Base-by-base conservation (phyloP, 2,329 filamentous ascomycete species). In the Cytospora piceae region DNA sequence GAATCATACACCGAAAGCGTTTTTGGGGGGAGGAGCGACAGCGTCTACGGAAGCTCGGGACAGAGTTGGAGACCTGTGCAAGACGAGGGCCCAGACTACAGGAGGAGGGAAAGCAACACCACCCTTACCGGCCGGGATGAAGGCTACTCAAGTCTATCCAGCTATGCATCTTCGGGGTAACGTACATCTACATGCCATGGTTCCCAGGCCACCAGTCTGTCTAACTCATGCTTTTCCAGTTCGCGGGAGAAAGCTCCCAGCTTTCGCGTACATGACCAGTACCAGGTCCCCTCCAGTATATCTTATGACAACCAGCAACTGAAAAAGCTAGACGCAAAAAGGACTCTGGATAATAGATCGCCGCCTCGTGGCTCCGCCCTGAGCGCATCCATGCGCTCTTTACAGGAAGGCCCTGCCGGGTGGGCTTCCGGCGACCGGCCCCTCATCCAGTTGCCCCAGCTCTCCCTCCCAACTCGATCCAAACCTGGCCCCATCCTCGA, bases 291-390 rank as follows among this genome's bases (percentile, higher is more conserved):
- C 57, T 78, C 80, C 4, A 77, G 78, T 60, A 78, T 59, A 15
- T 64, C 81, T 17, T 81, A 86, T 61, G 81, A 83, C 66, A 81
- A 78, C 66, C 79, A 76, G 60, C 79, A 86, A 72, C 81, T 85
- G 66, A 84, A 83, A 73, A 87, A 84, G 74, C 77, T 87, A n/a
- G 80, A 86, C 65, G 78, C 80, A 1, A 74, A 79, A 46, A 77
- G 80, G 46, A 77, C 75, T 0, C 71, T 80, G n/a, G 81, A 83
- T 64, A 81, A 78, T 61, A 74, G 74, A 20, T 80, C 81, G 11
- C 79, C 81, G 2, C 78, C 81, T 27, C 73, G 75, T 17, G 78
- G 78, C 58, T 81, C 81, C 12, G 75, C 77, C 4, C 74, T 84
- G 7, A 80, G 78, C 64, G 74, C 78, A 12, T 82, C 61, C 24